Conservation (phyloP, 208 protist species). For the Trypanosoma lewisi region DNA sequence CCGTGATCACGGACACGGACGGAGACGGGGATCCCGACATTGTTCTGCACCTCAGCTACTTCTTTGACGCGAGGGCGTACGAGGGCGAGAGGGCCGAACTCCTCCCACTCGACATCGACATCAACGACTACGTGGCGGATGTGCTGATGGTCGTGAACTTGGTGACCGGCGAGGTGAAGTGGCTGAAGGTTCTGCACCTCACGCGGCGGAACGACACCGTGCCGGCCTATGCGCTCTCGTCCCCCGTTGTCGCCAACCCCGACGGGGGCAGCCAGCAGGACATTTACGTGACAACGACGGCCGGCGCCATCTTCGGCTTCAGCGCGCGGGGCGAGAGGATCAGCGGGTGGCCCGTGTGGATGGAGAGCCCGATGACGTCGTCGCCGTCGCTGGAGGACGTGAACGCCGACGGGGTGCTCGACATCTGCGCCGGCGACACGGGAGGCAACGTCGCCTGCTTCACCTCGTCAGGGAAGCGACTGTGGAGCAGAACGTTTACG, state of each 20-base stretch:
- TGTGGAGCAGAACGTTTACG: slow-evolving; percentile 70
- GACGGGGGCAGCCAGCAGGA: slow-evolving; percentile 59
- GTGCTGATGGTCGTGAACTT: slow-evolving; percentile 86
- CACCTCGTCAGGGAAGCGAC: slow-evolving; percentile 44
- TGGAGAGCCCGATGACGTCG: slow-evolving; percentile 71
- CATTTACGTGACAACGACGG: slow-evolving; percentile 71
- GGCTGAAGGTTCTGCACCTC: slow-evolving; percentile 80
- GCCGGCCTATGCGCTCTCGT: slow-evolving; percentile 67
- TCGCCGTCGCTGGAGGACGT: slow-evolving; percentile 79
- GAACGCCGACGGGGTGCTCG: slow-evolving; percentile 73
- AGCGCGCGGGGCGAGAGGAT: slow-evolving; percentile 40
- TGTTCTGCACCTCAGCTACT: slow-evolving; percentile 91
- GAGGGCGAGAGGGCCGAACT: slow-evolving; percentile 19
- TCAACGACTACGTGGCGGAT: slow-evolving; percentile 84
- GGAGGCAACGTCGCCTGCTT: slow-evolving; percentile 89
- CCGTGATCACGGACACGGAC: slow-evolving; percentile 85
- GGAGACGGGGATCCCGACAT: slow-evolving; percentile 81
- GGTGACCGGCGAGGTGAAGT: slow-evolving; percentile 77
- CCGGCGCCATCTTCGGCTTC: slow-evolving; percentile 78
- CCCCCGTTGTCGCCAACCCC: slow-evolving; percentile 79
- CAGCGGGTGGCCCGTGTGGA: slow-evolving; percentile 60
- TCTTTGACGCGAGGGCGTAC: slow-evolving; percentile 64
- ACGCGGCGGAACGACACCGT: slow-evolving; percentile 52
- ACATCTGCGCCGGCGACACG: slow-evolving; percentile 86
- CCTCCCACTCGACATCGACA: slow-evolving; percentile 39